phyloP scores from a whole-genome alignment of 2,329 filamentous ascomycete genomes.

The Talaromyces sp. region DNA sequence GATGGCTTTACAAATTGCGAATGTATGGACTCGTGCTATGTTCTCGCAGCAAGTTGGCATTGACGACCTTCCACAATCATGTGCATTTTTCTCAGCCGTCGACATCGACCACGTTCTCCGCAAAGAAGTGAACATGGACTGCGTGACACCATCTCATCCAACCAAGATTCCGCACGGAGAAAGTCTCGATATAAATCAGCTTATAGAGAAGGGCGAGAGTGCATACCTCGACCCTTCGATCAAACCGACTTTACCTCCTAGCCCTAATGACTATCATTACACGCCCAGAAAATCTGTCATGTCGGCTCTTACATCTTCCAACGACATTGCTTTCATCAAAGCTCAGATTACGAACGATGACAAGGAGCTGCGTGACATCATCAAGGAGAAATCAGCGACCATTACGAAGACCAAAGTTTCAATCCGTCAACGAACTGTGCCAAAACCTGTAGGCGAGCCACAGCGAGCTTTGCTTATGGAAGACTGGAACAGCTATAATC shows the following conservation, averaged over 20 bases:
- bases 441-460: constrained; percentile 36
- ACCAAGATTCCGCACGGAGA: constrained; percentile 78
- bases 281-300: constrained; percentile 73
- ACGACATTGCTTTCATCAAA: constrained; percentile 64
- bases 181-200: constrained; percentile 73
- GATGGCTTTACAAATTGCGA: constrained; percentile 89
- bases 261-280: constrained; percentile 64
- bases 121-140: constrained; percentile 98
- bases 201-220: constrained; percentile 67
- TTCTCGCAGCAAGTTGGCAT: constrained; percentile 97
- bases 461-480: constrained; percentile 47
- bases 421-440: constrained; percentile 22
- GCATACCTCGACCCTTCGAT: constrained; percentile 67
- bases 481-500: constrained; percentile 23
- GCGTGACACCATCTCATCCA: constrained; percentile 82
- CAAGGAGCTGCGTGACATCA: constrained; percentile 67
- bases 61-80: constrained; percentile 86
- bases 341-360: constrained; percentile 79
- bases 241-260: constrained; percentile 56
- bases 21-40: constrained; percentile 96
- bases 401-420: constrained; percentile 25
- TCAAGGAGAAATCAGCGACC: constrained; percentile 55
- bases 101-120: constrained; percentile 94
- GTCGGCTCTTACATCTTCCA: constrained; percentile 59
- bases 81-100: constrained; percentile 92